Evolutionary conservation across 306 rosid species (phyloP).

Genomic region (Inga oerstediana): DNA sequence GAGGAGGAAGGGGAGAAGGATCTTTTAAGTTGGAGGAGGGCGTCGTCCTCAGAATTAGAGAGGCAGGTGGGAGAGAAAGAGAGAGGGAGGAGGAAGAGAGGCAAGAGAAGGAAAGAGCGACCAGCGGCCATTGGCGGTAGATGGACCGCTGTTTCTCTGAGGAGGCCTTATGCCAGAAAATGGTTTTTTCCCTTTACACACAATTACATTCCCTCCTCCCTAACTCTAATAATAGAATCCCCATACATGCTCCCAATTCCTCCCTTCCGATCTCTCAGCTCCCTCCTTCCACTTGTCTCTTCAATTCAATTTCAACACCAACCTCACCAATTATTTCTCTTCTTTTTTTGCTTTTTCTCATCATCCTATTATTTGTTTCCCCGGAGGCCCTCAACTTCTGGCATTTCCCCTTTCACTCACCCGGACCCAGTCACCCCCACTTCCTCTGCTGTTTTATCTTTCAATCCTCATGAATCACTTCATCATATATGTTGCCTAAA

Average conservation of each 20-base stretch:
- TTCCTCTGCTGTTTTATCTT: not conserved
- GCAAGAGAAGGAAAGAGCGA: slow-evolving; percentile 28
- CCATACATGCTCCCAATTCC: not conserved
- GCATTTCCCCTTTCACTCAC: no score
- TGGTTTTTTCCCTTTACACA: not conserved
- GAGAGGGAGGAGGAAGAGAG: slow-evolving; percentile 11
- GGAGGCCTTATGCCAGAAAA: not conserved
- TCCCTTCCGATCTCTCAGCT: not conserved
- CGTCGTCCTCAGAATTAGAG: slow-evolving; percentile 35
- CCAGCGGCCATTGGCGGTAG: slow-evolving; percentile 74
- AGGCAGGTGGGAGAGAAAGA: slow-evolving; percentile 15
- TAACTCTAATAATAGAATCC: not conserved
- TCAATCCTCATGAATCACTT: not conserved
- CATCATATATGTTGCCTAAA: no score
- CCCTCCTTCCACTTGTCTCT: not conserved
- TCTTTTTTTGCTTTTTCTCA: not conserved
- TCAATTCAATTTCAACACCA: not conserved
- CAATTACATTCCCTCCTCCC: not conserved
- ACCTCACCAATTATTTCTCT: not conserved
- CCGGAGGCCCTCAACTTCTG: not conserved
- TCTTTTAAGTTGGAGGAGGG: slow-evolving; percentile 61
- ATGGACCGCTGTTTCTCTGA: slow-evolving; percentile 58
- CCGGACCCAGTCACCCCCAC: not conserved
- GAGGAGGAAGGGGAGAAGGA: slow-evolving; percentile 39
- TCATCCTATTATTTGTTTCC: not conserved